Evolutionary conservation across 257 asterid genomes (phyloP), one percentile per base, ranked within the genome.

Genomic region (Scutellaria galericulata): DNA sequence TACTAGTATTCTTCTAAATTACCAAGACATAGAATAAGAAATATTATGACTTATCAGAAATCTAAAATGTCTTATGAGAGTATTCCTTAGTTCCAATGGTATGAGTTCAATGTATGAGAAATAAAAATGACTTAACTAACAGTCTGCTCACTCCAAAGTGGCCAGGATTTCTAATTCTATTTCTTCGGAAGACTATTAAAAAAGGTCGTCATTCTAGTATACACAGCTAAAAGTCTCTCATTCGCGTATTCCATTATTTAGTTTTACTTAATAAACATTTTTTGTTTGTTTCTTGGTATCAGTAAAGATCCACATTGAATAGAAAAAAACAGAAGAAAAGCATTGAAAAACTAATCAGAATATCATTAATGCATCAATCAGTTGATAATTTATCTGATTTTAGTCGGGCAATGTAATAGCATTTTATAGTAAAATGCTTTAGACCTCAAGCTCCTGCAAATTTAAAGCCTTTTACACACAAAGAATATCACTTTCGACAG

Each of bases 1-100:
- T 64, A 37, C 64, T 58, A 59, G 7, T 51, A 71, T 41, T 10
- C 45, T 63, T 64, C 45, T 39, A 60, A 58, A 47, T 39, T 64
- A 64, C 61, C 13, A 18, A 11, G 8, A 27, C 47, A 48, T 7
- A 15, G 13, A 66, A 20, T 9, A 68, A n/a, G 37, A 67, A 18
- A 18, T 18, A 18, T 18, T 18, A 18, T 18, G 18, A 18, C 18
- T 18, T 18, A 18, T 18, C 18, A 18, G 18, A 18, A 18, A 18
- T 18, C 18, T 18, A 18, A 18, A 18, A 18, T 18, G 18, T 18
- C 18, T 18, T 18, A 18, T 18, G 18, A 18, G 0, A 18, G 18
- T 18, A 18, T 18, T 18, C 18, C 18, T 18, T 37, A 61, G 40
- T 50, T 59, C 18, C 18, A 18, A 18, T 18, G 18, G 18, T 18